phyloP scores from a whole-genome alignment of 331 rosid genomes.

The Acacia pycnantha region DNA sequence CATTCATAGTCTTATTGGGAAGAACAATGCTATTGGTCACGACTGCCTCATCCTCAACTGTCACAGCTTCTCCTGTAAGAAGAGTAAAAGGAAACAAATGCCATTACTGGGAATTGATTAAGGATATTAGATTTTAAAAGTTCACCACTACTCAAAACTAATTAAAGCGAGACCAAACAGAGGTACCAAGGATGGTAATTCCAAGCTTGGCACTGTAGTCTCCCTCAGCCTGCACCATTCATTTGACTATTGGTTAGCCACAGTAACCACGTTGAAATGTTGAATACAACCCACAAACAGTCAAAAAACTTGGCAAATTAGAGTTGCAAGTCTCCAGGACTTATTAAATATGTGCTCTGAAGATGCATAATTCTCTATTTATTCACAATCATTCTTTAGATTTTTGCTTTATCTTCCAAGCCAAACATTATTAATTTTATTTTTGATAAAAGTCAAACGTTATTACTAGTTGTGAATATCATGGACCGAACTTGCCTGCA shows the following conservation, averaged over 20 bases:
- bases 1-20: constrained; percentile 83
- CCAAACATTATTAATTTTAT: neutral
- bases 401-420: neutral
- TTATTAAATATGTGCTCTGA: neutral
- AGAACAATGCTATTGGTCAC: constrained; percentile 88
- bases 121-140: neutral
- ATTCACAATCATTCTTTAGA: neutral
- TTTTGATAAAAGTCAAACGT: neutral
- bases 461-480: neutral
- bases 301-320: neutral
- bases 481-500: constrained; percentile 62
- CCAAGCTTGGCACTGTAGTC: constrained; percentile 13
- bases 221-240: constrained; percentile 6
- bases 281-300: neutral
- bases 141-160: neutral
- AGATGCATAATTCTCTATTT: neutral
- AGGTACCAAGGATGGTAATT: constrained; percentile 8
- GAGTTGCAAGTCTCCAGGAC: neutral
- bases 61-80: constrained; percentile 76
- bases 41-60: constrained; percentile 88
- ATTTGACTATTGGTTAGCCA: neutral
- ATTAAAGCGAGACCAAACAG: neutral
- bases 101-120: constrained; percentile 12
- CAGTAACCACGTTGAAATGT: neutral
- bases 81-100: neutral